Conservation (phyloP, 441 rosid species). For the Cnidoscolus chayamansa region DNA sequence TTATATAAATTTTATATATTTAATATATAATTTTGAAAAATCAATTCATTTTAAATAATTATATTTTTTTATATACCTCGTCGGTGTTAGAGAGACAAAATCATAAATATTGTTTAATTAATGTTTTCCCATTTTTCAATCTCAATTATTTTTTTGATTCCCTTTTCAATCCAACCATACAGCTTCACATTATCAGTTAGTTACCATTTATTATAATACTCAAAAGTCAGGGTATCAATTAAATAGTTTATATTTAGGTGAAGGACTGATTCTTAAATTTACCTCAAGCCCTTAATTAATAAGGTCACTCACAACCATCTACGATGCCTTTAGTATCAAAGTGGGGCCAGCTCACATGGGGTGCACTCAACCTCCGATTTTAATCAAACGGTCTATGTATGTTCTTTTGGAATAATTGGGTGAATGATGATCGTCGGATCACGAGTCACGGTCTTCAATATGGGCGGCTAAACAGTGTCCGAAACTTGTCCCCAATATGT, state of each 20-base stretch:
- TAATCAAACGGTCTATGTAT: conserved; percentile 28
- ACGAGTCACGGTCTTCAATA: conserved; percentile 20
- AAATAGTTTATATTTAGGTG: too few relatives aligned
- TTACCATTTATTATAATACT: too few relatives aligned
- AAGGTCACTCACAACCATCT: too few relatives aligned
- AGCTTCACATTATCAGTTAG: too few relatives aligned
- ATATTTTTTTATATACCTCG: too few relatives aligned
- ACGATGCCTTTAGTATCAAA: too few relatives aligned
- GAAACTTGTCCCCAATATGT: not conserved
- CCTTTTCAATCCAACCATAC: not conserved
- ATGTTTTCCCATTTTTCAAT: not conserved
- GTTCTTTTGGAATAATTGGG: not conserved
- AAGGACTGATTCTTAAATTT: too few relatives aligned
- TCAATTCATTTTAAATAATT: too few relatives aligned
- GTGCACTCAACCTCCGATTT: not conserved
- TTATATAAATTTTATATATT: too few relatives aligned
- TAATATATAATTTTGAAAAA: too few relatives aligned
- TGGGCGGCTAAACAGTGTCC: conserved; percentile 37
- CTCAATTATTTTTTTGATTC: conserved; percentile 5
- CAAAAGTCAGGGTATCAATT: too few relatives aligned
- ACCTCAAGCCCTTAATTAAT: too few relatives aligned
- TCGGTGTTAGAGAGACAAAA: not conserved
- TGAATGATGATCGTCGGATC: conserved; percentile 22
- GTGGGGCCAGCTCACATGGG: conserved; percentile 22
- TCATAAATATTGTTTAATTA: not conserved